phyloP scores from a whole-genome alignment of 140 eudicot genomes.

The Bidens hawaiensis region DNA sequence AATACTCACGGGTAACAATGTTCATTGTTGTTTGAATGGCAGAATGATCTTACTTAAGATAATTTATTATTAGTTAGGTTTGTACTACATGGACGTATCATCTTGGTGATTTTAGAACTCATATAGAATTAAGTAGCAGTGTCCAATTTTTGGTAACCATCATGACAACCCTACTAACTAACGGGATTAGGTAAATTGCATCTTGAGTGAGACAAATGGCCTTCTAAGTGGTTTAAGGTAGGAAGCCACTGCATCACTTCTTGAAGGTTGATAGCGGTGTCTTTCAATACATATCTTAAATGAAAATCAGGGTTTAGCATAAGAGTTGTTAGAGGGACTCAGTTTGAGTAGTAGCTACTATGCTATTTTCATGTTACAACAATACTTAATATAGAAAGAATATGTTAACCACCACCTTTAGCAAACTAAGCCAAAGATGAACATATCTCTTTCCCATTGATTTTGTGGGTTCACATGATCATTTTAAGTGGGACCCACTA shows the following conservation, averaged over 20 bases:
- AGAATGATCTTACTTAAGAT: not conserved
- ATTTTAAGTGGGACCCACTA: slow-evolving; percentile 41
- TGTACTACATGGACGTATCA: not conserved
- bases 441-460: slow-evolving; percentile 49
- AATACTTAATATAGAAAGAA: slow-evolving; percentile 12
- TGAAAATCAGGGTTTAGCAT: slow-evolving; percentile 14
- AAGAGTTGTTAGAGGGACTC: too few relatives aligned
- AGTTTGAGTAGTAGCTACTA: too few relatives aligned
- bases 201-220: too few relatives aligned
- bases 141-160: too few relatives aligned
- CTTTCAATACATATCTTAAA: not conserved
- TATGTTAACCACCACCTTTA: not conserved
- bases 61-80: not conserved
- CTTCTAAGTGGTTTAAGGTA: too few relatives aligned
- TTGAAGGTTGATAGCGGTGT: too few relatives aligned
- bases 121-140: not conserved
- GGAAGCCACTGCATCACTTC: too few relatives aligned
- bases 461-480: slow-evolving; percentile 54
- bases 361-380: too few relatives aligned
- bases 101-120: not conserved
- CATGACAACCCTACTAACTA: too few relatives aligned
- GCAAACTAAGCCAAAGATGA: slow-evolving; percentile 25
- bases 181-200: too few relatives aligned
- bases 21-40: not conserved
- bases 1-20: not conserved